These are phyloP conservation scores for Globisporangium okanoganense DNA, from an alignment of 352 stramenopile species.

Conservation along the genomic window DNA sequence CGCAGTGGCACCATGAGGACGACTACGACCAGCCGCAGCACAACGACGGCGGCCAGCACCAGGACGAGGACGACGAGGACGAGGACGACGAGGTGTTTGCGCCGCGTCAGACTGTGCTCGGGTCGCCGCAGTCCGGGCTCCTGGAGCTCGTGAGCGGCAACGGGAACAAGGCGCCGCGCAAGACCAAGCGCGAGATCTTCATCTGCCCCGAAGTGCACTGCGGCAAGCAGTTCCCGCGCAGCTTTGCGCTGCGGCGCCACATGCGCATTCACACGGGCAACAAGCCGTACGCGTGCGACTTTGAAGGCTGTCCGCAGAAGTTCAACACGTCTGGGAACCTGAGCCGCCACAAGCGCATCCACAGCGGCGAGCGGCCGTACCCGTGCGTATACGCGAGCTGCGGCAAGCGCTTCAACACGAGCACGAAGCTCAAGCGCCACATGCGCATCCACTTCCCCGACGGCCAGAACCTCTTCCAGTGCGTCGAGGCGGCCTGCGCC, in stretches of 20 bases:
- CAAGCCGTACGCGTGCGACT: conserved; percentile 81
- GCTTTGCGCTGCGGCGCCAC: conserved; percentile 77
- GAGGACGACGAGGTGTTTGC: conserved; percentile 1
- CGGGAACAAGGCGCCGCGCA: conserved; percentile 14
- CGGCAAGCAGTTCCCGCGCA: conserved; percentile 82
- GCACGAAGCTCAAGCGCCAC: conserved; percentile 87
- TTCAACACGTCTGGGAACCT: conserved; percentile 89
- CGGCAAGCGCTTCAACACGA: conserved; percentile 86
- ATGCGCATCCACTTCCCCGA: conserved; percentile 86
- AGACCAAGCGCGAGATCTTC: conserved; percentile 34
- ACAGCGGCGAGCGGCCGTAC: conserved; percentile 81
- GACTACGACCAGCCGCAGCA: conserved; percentile 9
- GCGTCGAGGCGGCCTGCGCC: conserved; percentile 40
- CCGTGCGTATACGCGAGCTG: conserved; percentile 72
- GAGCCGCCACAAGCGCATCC: conserved; percentile 85
- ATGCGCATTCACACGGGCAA: conserved; percentile 83
- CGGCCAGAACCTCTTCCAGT: conserved; percentile 70
- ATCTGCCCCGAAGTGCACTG: conserved; percentile 77
- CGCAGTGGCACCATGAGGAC: conserved; percentile 12
- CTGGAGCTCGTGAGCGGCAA: neutral
- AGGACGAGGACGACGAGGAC: neutral
- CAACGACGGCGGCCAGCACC: conserved; percentile 6
- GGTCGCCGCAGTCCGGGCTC: neutral
- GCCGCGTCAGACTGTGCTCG: conserved; percentile 9
- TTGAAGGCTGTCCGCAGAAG: conserved; percentile 61